Conservation (phyloP, 73 alveolate genomes). For the Paraurostyla sp. region DNA sequence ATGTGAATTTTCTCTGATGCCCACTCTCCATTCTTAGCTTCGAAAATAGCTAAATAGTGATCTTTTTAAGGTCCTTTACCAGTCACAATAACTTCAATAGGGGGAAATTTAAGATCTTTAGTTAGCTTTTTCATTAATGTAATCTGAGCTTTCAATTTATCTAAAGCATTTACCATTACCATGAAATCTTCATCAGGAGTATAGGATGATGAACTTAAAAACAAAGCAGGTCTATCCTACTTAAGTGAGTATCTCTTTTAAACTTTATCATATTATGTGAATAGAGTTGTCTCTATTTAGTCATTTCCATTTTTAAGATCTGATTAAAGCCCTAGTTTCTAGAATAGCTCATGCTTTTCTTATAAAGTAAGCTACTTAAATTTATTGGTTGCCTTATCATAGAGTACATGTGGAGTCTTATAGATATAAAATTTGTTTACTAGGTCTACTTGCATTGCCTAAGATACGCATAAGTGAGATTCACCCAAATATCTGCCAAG, state of each 20-base stretch:
- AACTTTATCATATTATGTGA: constrained; percentile 71
- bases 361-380: constrained; percentile 46
- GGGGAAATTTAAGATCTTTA: constrained; percentile 62
- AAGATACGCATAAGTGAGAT: constrained; percentile 91
- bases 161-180: constrained; percentile 81
- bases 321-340: background rate
- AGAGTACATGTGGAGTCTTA: constrained; percentile 65
- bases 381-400: constrained; percentile 79
- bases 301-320: background rate
- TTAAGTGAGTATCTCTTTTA: background rate
- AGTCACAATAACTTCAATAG: constrained; percentile 80
- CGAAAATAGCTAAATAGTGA: constrained; percentile 54
- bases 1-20: constrained; percentile 53
- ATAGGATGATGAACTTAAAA: constrained; percentile 92
- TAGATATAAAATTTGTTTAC: constrained; percentile 57
- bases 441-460: constrained; percentile 83
- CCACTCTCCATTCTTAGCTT: constrained; percentile 64
- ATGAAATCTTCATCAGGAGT: constrained; percentile 98
- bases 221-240: constrained; percentile 76
- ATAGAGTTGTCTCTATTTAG: constrained; percentile 20
- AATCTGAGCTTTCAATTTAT: constrained; percentile 72
- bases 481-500: constrained; percentile 89
- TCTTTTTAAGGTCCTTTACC: constrained; percentile 95
- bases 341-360: constrained; percentile 71
- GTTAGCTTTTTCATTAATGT: constrained; percentile 18